A percentile compares a stretch with the other conserved stretches of the same genome.
Evolutionary conservation across 2,329 filamentous ascomycete genomes (phyloP).

Genomic region (Neoscytalidium dimidiatum): DNA sequence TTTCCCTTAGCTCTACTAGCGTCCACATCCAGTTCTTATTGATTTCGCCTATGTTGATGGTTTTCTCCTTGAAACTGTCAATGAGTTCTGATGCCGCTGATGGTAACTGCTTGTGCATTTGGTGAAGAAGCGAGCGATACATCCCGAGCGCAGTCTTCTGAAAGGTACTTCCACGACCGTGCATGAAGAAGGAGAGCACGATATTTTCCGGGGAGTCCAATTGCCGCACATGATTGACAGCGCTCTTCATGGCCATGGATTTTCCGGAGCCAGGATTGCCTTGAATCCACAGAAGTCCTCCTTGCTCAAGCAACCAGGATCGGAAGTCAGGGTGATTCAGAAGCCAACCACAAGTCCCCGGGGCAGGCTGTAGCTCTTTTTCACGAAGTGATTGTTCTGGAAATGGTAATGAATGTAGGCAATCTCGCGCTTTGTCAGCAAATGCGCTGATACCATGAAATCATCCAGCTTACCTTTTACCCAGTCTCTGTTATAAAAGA

Average conservation of each 20-base stretch:
- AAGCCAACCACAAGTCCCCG: not conserved
- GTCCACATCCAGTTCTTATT: not conserved
- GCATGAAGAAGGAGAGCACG: not conserved
- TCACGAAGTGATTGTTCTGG: too few species aligned
- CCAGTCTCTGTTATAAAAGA: too few species aligned
- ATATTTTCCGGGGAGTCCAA: not conserved
- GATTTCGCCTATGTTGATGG: fast-evolving
- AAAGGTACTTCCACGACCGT: not conserved
- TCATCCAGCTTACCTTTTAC: too few species aligned
- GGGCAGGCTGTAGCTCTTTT: not conserved
- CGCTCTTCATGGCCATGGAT: not conserved
- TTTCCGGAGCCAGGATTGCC: not conserved
- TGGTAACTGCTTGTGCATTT: not conserved
- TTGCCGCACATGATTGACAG: too few species aligned
- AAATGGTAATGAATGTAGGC: too few species aligned
- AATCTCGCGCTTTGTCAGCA: too few species aligned
- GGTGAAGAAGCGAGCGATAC: not conserved
- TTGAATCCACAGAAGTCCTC: not conserved
- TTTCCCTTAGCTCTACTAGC: not conserved
- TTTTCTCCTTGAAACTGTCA: not conserved
- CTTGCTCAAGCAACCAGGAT: not conserved
- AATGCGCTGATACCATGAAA: too few species aligned
- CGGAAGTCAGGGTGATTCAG: not conserved
- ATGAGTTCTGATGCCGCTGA: not conserved
- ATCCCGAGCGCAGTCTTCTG: not conserved